Percentiles rank a stretch among this genome's conserved stretches.
Conservation (phyloP, 2,329 filamentous ascomycete species). For the Aspergillus fumigatus region DNA sequence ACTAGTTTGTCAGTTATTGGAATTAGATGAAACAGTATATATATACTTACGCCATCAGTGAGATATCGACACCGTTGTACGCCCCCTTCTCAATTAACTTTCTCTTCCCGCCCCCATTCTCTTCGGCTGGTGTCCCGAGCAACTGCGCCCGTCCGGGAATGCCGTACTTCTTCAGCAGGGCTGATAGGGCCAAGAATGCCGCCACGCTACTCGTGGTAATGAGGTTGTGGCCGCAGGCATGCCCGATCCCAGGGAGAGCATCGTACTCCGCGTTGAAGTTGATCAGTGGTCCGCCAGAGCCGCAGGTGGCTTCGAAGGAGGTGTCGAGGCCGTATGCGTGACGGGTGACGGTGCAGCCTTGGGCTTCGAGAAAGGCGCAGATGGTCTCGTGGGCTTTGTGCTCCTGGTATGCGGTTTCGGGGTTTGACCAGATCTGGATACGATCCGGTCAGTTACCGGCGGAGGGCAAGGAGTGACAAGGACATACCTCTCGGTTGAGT, state of each 20-base stretch:
- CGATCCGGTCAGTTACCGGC: not conserved
- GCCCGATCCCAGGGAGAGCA: slow-evolving; percentile 37
- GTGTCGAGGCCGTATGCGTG: slow-evolving; percentile 51
- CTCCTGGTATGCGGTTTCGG: slow-evolving; percentile 51
- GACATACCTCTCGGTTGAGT: slow-evolving; percentile 23
- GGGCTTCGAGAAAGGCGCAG: slow-evolving; percentile 40
- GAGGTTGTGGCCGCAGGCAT: slow-evolving; percentile 40
- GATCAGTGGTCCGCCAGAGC: slow-evolving; percentile 35
- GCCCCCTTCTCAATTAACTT: slow-evolving; percentile 43
- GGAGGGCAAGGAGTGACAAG: no score
- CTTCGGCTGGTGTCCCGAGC: slow-evolving; percentile 38
- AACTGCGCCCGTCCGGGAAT: slow-evolving; percentile 36
- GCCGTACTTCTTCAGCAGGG: slow-evolving; percentile 38
- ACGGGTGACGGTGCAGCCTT: slow-evolving; percentile 45
- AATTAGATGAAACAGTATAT: no score
- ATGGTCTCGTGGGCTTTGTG: slow-evolving; percentile 50
- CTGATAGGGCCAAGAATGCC: slow-evolving; percentile 44
- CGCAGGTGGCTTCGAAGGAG: slow-evolving; percentile 46
- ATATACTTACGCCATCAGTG: slow-evolving; percentile 39
- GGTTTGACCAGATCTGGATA: slow-evolving; percentile 43
- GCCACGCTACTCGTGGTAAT: slow-evolving; percentile 34
- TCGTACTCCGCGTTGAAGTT: slow-evolving; percentile 44
- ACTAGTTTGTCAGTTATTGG: slow-evolving; percentile 10
- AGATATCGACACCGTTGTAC: slow-evolving; percentile 37
- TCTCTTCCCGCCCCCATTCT: slow-evolving; percentile 37